These are phyloP conservation scores for Backusella luteola DNA, from an alignment of 192 early-diverging fungal genomes.

Conservation along the genomic window DNA sequence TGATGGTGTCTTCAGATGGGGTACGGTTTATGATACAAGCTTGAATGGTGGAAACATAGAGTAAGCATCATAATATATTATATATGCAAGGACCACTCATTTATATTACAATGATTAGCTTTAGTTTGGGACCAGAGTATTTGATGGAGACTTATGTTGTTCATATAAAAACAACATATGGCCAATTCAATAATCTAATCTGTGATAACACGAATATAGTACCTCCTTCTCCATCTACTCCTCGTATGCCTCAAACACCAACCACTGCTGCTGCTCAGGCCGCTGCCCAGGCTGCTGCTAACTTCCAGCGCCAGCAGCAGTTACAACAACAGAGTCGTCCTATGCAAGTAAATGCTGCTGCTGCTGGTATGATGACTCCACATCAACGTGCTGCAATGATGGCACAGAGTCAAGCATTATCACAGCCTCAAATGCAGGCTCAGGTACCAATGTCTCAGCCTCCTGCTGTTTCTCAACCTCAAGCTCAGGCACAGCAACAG, in stretches of 20 bases:
- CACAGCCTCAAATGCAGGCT: not conserved
- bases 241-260: conserved; percentile 11
- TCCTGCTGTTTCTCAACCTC: conserved; percentile 14
- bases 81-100: not conserved
- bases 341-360: conserved; percentile 9
- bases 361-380: not conserved
- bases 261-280: conserved; percentile 7
- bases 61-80: not conserved
- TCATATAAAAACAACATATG: conserved; percentile 37
- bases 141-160: conserved; percentile 39
- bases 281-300: not conserved
- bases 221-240: conserved; percentile 26
- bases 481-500: conserved; percentile 20
- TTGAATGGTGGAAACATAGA: conserved; percentile 63
- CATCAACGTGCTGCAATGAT: conserved; percentile 9
- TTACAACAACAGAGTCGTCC: conserved; percentile 18
- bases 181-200: conserved; percentile 32
- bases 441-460: not conserved
- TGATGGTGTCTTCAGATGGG: conserved; percentile 68
- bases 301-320: not conserved
- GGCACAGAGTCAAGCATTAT: conserved; percentile 7
- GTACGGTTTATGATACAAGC: conserved; percentile 59
- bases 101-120: not conserved
- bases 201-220: conserved; percentile 31
- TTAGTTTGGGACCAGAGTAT: conserved; percentile 36